Conservation (phyloP, 192 early-diverging fungal species). For the Haplosporangium gracile region DNA sequence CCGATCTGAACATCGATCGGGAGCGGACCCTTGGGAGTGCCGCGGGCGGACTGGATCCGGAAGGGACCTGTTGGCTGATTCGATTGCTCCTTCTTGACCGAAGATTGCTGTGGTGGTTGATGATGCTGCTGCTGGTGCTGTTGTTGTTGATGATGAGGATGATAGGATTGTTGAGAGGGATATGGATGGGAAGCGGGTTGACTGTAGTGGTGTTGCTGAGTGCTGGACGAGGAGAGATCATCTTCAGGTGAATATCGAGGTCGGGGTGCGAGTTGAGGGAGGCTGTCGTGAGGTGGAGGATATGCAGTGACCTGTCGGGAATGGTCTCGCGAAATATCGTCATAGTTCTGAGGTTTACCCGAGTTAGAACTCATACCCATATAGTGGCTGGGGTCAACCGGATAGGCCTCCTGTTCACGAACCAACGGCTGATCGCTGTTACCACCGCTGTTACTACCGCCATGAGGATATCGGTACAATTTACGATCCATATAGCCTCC, state of each 20-base stretch:
- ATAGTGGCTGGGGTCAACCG: not conserved
- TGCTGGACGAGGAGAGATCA: not conserved
- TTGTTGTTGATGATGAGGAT: not conserved
- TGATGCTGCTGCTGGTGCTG: slow-evolving; percentile 7
- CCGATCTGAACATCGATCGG: slow-evolving; percentile 49
- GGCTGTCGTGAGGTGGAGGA: slow-evolving; percentile 1
- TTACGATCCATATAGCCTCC: not conserved
- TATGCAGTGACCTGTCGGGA: not conserved
- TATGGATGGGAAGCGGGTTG: not conserved
- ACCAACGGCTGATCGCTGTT: not conserved
- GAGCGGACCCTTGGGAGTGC: slow-evolving; percentile 51
- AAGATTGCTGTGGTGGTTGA: slow-evolving; percentile 17
- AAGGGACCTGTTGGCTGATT: slow-evolving; percentile 7
- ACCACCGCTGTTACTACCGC: not conserved
- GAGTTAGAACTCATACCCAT: not conserved
- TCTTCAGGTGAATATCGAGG: slow-evolving; percentile 23
- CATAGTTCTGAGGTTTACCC: slow-evolving; percentile 5
- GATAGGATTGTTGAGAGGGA: not conserved
- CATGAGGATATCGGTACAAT: slow-evolving; percentile 9
- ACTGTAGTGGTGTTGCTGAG: not conserved
- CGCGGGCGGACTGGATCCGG: slow-evolving; percentile 44
- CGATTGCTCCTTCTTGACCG: slow-evolving; percentile 20
- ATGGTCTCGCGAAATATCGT: not conserved
- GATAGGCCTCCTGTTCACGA: not conserved
- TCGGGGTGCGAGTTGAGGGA: slow-evolving; percentile 20